These are phyloP conservation scores for Pythium periplocum DNA, from an alignment of 352 stramenopile species.

Conservation along the genomic window DNA sequence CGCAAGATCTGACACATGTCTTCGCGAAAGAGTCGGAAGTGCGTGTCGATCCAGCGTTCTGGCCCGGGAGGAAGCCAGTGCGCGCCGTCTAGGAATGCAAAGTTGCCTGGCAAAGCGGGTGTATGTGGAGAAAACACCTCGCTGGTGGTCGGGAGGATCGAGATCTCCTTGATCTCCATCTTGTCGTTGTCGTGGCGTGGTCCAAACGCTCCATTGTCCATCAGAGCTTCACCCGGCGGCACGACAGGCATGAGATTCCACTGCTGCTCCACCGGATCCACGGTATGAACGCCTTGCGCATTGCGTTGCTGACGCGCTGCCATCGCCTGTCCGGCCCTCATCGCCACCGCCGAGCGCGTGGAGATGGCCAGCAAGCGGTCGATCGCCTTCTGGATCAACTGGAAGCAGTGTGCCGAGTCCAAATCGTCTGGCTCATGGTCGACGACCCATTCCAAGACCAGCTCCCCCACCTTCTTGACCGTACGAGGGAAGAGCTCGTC, in stretches of 20 bases:
- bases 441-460: slow-evolving; percentile 24
- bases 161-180: slow-evolving; percentile 26
- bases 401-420: slow-evolving; percentile 26
- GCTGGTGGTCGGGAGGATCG: slow-evolving; percentile 28
- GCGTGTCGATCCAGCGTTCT: slow-evolving; percentile 36
- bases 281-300: no score
- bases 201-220: slow-evolving; percentile 20
- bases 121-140: slow-evolving; percentile 24
- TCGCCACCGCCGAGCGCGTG: no score
- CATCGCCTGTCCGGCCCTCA: no score
- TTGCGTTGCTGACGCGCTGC: no score
- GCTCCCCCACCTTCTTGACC: slow-evolving; percentile 13
- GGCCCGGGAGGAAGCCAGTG: slow-evolving; percentile 35
- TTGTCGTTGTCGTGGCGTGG: slow-evolving; percentile 37
- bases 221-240: slow-evolving; percentile 12
- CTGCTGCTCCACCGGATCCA: no score
- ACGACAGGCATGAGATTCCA: slow-evolving; percentile 5
- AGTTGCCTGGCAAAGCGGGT: slow-evolving; percentile 30
- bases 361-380: no score
- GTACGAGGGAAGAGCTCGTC: slow-evolving; percentile 26
- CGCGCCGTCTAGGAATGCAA: slow-evolving; percentile 28
- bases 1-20: slow-evolving; percentile 31
- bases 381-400: no score
- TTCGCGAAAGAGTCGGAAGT: slow-evolving; percentile 41
- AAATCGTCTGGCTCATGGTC: slow-evolving; percentile 10